phyloP scores from a whole-genome alignment of 257 asterid genomes.

The Solanum ahanhuiri region DNA sequence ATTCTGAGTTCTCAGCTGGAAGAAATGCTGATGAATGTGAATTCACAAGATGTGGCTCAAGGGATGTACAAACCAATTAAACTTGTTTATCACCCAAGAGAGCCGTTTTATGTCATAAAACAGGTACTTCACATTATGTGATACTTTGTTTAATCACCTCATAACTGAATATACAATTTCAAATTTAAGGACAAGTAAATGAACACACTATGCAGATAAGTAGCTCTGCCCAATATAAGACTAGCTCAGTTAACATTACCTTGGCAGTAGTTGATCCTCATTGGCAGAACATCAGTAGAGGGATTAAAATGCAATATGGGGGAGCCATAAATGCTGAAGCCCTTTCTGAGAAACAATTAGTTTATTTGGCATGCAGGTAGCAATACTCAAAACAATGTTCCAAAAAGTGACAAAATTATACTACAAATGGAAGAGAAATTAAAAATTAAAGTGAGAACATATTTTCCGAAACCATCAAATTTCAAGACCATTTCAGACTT shows the following conservation, averaged over 20 bases:
- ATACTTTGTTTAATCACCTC: not conserved
- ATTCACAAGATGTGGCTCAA: slow-evolving; percentile 33
- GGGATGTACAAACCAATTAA: slow-evolving; percentile 56
- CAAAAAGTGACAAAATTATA: not conserved
- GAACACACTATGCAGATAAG: not conserved
- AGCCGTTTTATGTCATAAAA: slow-evolving; percentile 73
- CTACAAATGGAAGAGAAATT: not conserved
- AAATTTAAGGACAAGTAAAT: not conserved
- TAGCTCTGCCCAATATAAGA: not conserved
- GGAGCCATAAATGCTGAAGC: not conserved
- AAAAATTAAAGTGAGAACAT: not conserved
- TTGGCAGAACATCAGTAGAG: not conserved
- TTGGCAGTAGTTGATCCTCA: not conserved
- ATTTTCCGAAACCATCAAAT: not conserved
- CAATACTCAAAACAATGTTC: not conserved
- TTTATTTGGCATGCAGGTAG: not conserved
- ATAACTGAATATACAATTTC: not conserved
- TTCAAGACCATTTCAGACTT: not conserved
- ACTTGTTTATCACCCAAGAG: slow-evolving; percentile 64
- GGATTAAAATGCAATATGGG: not conserved
- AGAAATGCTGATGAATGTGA: slow-evolving; percentile 48
- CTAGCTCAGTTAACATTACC: not conserved
- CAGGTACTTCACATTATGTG: slow-evolving; percentile 23
- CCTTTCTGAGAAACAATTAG: not conserved
- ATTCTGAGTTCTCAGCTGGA: slow-evolving; percentile 76